Conservation (phyloP, 257 asterid species). For the Phtheirospermum japonicum region DNA sequence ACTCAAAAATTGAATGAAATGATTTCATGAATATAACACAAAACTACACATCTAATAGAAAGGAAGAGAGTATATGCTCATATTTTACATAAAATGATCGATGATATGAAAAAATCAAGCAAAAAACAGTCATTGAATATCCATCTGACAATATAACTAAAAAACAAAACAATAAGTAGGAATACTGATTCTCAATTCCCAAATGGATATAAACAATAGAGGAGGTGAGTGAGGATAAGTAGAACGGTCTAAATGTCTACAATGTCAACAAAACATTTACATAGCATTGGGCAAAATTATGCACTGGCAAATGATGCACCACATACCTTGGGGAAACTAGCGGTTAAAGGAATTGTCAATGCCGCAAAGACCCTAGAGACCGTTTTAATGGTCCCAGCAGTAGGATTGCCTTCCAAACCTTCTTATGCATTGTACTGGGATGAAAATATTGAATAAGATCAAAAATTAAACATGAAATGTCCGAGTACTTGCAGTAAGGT, state of each 20-base stretch:
- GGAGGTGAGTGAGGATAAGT: too few species aligned
- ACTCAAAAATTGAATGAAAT: not conserved
- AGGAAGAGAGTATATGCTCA: not conserved
- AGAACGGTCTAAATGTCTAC: too few species aligned
- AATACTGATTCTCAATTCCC: too few species aligned
- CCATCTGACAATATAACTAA: too few species aligned
- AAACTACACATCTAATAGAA: not conserved
- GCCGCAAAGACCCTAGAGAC: slow-evolving; percentile 78
- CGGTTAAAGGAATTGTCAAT: slow-evolving; percentile 65
- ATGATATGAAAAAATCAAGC: not conserved
- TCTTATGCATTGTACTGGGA: slow-evolving; percentile 77
- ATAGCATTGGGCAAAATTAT: too few species aligned
- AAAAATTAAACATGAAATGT: slow-evolving; percentile 18
- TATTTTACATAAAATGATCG: not conserved
- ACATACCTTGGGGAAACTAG: slow-evolving; percentile 70
- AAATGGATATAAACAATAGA: too few species aligned
- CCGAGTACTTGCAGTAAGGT: slow-evolving; percentile 22
- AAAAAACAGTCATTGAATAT: not conserved
- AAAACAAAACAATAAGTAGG: too few species aligned
- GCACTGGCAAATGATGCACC: too few species aligned
- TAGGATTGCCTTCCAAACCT: slow-evolving; percentile 89
- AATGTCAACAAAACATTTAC: too few species aligned
- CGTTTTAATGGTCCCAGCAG: slow-evolving; percentile 59
- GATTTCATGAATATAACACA: slow-evolving; percentile 13
- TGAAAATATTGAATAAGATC: slow-evolving; percentile 6